Conservation (phyloP, 179 eudicot species). For the Corrigiola litoralis region DNA sequence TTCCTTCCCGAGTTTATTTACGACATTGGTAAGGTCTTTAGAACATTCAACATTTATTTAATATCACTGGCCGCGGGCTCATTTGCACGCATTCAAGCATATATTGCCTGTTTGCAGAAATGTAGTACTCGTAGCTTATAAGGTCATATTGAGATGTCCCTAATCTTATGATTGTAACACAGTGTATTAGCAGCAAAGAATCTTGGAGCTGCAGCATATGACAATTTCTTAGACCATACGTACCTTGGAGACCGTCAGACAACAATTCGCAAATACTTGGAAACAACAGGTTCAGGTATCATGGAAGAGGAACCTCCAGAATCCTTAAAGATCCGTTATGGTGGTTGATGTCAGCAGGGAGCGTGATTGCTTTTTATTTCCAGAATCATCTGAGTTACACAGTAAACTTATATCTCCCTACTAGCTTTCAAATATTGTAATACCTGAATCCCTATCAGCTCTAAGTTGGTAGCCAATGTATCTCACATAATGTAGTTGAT, state of each 20-base stretch:
- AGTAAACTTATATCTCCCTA: no score
- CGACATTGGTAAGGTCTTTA: constrained; percentile 67
- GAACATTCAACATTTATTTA: no score
- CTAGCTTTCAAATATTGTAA: no score
- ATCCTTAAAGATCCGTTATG: constrained; percentile 59
- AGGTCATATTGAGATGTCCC: no score
- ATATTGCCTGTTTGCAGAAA: no score
- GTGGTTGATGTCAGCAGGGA: constrained; percentile 44
- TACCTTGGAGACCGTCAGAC: constrained; percentile 82
- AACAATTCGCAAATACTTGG: constrained; percentile 68
- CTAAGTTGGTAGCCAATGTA: no score
- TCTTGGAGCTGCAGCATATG: constrained; percentile 57
- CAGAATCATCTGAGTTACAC: no score
- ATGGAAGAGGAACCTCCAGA: constrained; percentile 99
- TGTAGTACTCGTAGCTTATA: no score
- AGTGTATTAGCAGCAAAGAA: constrained; percentile 93
- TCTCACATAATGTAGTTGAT: no score
- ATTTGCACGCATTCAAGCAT: no score
- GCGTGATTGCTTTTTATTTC: background rate
- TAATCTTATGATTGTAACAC: constrained; percentile 16
- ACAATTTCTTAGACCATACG: constrained; percentile 85
- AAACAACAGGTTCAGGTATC: constrained; percentile 68
- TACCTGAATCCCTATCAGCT: no score
- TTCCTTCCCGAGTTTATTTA: constrained; percentile 86
- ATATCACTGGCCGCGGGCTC: no score